A percentile compares a stretch with the other conserved stretches of the same genome.
phyloP scores from a whole-genome alignment of 345 rosid species.

The Diplotaxis tenuifolia region DNA sequence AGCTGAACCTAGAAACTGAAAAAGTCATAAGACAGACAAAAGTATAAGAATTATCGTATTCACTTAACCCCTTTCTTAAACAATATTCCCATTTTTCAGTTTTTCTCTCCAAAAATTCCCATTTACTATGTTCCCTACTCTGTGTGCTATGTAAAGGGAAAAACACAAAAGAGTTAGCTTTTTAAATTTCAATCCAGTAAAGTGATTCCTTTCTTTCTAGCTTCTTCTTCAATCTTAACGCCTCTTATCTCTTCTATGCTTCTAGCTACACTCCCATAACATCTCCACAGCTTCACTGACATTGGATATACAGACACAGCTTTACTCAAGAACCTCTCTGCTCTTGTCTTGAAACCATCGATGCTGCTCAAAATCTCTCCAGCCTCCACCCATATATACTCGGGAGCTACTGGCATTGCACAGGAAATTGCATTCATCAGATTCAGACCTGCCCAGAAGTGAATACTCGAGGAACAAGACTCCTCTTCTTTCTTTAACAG shows the following conservation, averaged over 20 bases:
- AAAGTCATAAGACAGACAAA: background rate
- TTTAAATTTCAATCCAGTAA: slow-evolving; percentile 34
- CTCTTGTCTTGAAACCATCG: slow-evolving; percentile 37
- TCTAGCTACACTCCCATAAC: slow-evolving; percentile 32
- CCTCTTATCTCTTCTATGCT: slow-evolving; percentile 39
- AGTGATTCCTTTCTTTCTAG: slow-evolving; percentile 58
- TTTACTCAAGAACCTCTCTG: slow-evolving; percentile 58
- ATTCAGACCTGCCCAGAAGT: slow-evolving; percentile 68
- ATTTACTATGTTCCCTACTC: background rate
- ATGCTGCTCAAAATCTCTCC: slow-evolving; percentile 49
- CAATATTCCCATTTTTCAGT: background rate
- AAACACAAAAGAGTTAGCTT: background rate
- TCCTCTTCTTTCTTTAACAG: slow-evolving; percentile 38
- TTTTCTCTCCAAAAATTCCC: background rate
- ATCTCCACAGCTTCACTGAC: slow-evolving; percentile 65
- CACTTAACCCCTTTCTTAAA: background rate
- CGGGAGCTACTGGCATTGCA: slow-evolving; percentile 79
- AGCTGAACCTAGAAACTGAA: background rate
- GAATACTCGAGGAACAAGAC: slow-evolving; percentile 40
- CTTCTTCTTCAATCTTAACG: slow-evolving; percentile 46
- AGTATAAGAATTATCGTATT: background rate
- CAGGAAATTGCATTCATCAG: slow-evolving; percentile 56
- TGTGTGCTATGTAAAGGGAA: background rate
- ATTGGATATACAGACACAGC: slow-evolving; percentile 69
- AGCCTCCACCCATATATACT: slow-evolving; percentile 73